A percentile compares a stretch with the other conserved stretches of the same genome.
These are phyloP conservation scores for Podaxis rugospora DNA, from an alignment of 768 basidiomycete genomes.

Conservation along the genomic window DNA sequence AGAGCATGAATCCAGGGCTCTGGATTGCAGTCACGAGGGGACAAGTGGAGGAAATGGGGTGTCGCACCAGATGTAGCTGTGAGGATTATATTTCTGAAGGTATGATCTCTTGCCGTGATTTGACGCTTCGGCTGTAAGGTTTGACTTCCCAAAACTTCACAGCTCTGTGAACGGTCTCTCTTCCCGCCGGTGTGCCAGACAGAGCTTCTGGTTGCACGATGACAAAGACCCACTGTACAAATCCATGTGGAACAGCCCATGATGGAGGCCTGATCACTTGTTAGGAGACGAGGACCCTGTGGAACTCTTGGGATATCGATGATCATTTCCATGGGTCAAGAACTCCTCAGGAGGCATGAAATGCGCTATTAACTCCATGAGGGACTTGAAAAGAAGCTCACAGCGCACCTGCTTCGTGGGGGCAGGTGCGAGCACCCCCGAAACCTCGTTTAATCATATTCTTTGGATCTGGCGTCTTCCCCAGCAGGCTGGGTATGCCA, in stretches of 20 bases:
- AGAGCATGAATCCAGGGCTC: background rate
- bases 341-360: background rate
- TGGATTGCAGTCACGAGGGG: background rate
- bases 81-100: conserved; percentile 1
- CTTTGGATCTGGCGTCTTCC: background rate
- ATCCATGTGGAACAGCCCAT: background rate
- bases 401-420: background rate
- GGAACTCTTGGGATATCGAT: conserved; percentile 5
- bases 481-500: background rate
- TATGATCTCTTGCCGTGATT: conserved; percentile 2
- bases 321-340: background rate
- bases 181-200: background rate
- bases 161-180: conserved; percentile 2
- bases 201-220: background rate
- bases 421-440: background rate
- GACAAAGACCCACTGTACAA: background rate
- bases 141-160: background rate
- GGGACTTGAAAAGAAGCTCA: background rate
- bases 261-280: background rate
- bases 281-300: background rate
- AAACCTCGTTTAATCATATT: background rate
- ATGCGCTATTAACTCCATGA: conserved; percentile 1
- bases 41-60: background rate
- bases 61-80: background rate
- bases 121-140: conserved; percentile 2